These are phyloP conservation scores for Colletotrichum sp. DNA, from an alignment of 2,329 filamentous ascomycete species.

Conservation along the genomic window DNA sequence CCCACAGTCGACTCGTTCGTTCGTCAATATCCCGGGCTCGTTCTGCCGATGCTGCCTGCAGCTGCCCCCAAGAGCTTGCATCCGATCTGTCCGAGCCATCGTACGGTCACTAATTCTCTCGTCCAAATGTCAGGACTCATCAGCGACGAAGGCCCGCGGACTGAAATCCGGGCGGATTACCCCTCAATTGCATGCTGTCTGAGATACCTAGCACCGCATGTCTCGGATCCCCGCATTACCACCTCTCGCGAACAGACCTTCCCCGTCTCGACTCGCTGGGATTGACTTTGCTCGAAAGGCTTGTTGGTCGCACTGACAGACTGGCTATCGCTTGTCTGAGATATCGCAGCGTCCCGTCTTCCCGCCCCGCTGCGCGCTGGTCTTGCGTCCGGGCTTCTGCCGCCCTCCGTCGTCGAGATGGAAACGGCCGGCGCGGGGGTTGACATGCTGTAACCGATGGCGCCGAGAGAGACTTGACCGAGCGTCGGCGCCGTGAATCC, in stretches of 20 bases:
- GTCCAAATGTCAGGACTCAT: neutral
- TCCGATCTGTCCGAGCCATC: neutral
- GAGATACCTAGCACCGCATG: neutral
- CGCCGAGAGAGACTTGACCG: neutral
- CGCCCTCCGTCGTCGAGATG: neutral
- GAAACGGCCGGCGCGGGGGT: neutral
- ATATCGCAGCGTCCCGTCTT: neutral
- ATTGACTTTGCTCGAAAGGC: neutral
- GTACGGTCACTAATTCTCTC: neutral
- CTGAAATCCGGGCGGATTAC: neutral
- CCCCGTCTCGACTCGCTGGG: neutral
- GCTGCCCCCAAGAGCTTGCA: neutral
- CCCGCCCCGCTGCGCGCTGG: neutral
- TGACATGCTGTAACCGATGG: neutral
- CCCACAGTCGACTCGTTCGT: neutral
- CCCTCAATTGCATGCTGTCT: neutral
- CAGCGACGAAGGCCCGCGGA: neutral
- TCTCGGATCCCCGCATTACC: constrained; percentile 6
- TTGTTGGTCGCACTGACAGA: neutral
- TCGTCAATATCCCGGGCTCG: neutral
- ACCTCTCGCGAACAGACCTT: neutral
- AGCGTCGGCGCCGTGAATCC: neutral
- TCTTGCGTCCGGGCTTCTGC: neutral
- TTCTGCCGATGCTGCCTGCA: neutral
- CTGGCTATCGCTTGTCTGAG: neutral